Conservation (phyloP, 805 yeast species). For the Nakazawaea ishiwadae region DNA sequence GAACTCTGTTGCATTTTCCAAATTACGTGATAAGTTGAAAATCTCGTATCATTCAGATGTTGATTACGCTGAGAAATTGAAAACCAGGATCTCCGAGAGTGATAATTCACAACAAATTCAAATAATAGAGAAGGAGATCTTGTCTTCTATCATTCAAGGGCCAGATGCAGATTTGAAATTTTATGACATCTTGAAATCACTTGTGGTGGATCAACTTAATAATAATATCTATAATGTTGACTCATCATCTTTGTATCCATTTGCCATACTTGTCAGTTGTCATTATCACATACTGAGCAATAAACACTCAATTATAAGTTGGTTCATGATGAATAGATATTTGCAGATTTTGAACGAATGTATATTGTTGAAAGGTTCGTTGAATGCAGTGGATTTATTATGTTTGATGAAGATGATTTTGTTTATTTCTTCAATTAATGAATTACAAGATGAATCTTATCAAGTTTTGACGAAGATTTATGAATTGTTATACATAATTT, state of each 20-base stretch:
- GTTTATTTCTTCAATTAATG: too few relatives aligned
- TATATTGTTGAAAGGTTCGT: conserved; percentile 1
- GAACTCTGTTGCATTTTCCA: conserved; percentile 4
- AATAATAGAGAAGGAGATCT: conserved; percentile 3
- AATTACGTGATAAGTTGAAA: conserved; percentile 2
- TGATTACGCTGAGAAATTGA: conserved; percentile 6
- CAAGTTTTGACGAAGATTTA: background rate
- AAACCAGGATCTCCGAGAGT: background rate
- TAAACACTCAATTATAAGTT: background rate
- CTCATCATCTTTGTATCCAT: conserved; percentile 1
- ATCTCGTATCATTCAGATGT: conserved; percentile 6
- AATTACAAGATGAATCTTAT: too few relatives aligned
- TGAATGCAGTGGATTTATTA: background rate
- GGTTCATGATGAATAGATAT: conserved; percentile 8
- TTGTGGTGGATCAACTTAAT: conserved; percentile 3
- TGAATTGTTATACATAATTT: conserved; percentile 2
- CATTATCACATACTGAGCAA: conserved; percentile 4
- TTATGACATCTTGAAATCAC: background rate
- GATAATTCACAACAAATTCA: background rate
- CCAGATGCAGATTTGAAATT: conserved; percentile 5
- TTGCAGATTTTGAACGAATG: background rate
- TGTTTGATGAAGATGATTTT: conserved; percentile 2
- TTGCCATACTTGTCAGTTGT: background rate
- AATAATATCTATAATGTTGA: too few relatives aligned
- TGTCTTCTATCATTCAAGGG: conserved; percentile 8